These are phyloP conservation scores for Candida broadrunensis DNA, from an alignment of 805 yeast species.

Conservation along the genomic window DNA sequence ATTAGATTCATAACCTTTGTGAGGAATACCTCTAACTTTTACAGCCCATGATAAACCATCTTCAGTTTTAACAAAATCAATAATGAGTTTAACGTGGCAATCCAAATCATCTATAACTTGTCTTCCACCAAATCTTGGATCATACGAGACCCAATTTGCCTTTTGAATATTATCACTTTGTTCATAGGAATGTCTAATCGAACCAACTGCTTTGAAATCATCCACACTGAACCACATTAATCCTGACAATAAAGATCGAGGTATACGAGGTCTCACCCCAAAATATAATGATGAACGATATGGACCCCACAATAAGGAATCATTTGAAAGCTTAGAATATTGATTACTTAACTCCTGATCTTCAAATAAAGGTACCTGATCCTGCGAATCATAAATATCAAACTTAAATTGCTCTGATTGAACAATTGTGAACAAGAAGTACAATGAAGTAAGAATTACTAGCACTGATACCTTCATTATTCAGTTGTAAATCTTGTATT, in stretches of 20 bases:
- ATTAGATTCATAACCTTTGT: slow-evolving; percentile 43
- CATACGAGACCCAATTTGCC: slow-evolving; percentile 86
- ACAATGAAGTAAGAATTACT: too few relatives aligned
- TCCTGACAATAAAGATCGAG: slow-evolving; percentile 73
- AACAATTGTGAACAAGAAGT: too few relatives aligned
- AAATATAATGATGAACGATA: slow-evolving; percentile 83
- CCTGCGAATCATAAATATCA: slow-evolving; percentile 27
- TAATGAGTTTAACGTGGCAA: slow-evolving; percentile 57
- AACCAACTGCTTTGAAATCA: slow-evolving; percentile 47
- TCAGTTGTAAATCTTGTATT: too few relatives aligned
- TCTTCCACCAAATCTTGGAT: slow-evolving; percentile 83
- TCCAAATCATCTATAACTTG: slow-evolving; percentile 70
- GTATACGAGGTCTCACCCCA: slow-evolving; percentile 81
- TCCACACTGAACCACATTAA: slow-evolving; percentile 84
- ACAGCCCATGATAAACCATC: slow-evolving; percentile 81
- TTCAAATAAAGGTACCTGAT: not conserved
- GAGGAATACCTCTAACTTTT: slow-evolving; percentile 65
- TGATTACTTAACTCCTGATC: slow-evolving; percentile 9
- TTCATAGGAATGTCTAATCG: slow-evolving; percentile 72
- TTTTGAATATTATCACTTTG: slow-evolving; percentile 66
- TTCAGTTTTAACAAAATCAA: slow-evolving; percentile 71
- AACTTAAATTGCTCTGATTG: slow-evolving; percentile 14
- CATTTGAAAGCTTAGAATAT: slow-evolving; percentile 16
- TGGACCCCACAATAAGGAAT: slow-evolving; percentile 75
- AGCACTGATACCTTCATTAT: too few relatives aligned